Evolutionary conservation across 1,284 basidiomycete species (phyloP), one percentile per base, ranked within the genome.

Genomic region (Melampsora larici-populina): DNA sequence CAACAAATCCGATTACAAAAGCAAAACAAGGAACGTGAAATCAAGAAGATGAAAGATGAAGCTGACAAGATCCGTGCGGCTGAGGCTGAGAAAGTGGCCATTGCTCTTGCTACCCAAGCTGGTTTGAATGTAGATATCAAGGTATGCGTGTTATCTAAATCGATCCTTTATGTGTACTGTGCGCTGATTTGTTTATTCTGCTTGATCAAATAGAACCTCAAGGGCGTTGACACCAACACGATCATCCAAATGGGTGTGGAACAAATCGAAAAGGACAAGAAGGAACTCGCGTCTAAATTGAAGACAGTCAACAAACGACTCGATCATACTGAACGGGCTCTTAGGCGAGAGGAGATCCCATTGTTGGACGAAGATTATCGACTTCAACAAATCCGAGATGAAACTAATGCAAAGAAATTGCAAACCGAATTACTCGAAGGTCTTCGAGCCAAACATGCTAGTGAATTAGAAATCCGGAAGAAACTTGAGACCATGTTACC

Each of bases 191-290:
- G 58, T 63, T 51, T 70, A 40, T 73, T 40, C 69, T 60, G 51
- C 55, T 73, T 60, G 43, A 80, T 68, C 76, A 79, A 80, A 26
- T 83, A 93, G 90, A 90, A 91, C 83, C 87, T 94, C 84, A 91
- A 92, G 81, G 88, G 89, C 71, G 87, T 94, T 80, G 93, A 94
- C 84, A 94, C 94, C 11, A 90, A 93, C 82, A 90, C 90, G 80
- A 89, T 99, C 79, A 92, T 98, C 84, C 89, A 89, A 72, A 89
- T 98, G 81, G 94, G 97, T 84, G 94, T 98, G 70, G 90, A 93
- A 81, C 93, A 97, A 83, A 87, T 97, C 76, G 95, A 97, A 86
- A 97, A 97, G 86, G 96, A 98, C 86, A 97, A 97, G 88, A 91
- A 90, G 81, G 92, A 95, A 81, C 87, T 93, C 80, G 89, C 88